Percentiles rank a stretch among this genome's conserved stretches.
phyloP scores from a whole-genome alignment of 106 monocot species.

The Dendrobium officinale region DNA sequence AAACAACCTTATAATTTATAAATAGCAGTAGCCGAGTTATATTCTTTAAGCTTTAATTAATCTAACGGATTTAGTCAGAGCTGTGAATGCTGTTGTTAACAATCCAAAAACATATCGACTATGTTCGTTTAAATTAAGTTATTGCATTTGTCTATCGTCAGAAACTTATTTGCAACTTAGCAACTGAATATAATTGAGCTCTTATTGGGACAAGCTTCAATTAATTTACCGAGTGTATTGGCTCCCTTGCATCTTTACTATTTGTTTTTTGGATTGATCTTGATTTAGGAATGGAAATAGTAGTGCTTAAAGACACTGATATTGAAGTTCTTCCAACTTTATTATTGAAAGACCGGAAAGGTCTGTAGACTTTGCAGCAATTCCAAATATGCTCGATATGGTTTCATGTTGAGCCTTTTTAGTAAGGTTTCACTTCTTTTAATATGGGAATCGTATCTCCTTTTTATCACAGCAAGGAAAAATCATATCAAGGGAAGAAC shows the following conservation, averaged over 20 bases:
- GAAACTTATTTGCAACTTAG: neutral
- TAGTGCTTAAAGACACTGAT: neutral
- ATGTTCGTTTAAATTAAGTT: neutral
- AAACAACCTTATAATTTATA: too few relatives aligned
- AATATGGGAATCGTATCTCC: neutral
- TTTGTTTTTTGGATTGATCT: neutral
- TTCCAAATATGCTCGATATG: neutral
- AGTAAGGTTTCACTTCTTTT: neutral
- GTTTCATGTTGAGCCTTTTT: neutral
- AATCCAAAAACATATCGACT: too few relatives aligned
- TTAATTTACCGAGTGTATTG: neutral
- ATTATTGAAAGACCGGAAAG: neutral
- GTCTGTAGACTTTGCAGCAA: neutral
- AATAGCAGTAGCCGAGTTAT: too few relatives aligned
- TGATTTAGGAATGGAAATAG: neutral
- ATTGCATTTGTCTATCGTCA: neutral
- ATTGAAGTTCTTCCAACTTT: neutral
- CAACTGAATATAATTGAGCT: neutral
- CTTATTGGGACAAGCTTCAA: neutral
- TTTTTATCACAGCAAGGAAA: constrained; percentile 52
- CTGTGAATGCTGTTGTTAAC: too few relatives aligned
- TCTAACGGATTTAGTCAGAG: too few relatives aligned
- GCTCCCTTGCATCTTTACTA: neutral
- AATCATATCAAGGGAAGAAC: constrained; percentile 70
- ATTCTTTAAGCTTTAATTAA: too few relatives aligned